phyloP scores from a whole-genome alignment of 129 eudicot genomes.

The Chrysanthemum lavandulifolium region DNA sequence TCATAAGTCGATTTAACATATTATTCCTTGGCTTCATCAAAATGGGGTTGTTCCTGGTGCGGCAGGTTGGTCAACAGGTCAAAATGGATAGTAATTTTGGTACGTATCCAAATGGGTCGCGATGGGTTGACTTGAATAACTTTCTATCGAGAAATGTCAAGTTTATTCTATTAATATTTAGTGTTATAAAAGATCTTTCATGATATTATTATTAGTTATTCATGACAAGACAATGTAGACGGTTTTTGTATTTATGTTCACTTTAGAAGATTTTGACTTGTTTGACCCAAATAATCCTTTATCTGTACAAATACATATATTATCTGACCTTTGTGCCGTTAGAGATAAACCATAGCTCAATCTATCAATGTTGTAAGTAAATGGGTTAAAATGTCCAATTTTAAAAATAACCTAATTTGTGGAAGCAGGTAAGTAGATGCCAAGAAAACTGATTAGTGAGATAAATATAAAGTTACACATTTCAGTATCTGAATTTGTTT shows the following conservation, averaged over 20 bases:
- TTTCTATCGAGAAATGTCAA: neutral
- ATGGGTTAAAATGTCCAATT: too few relatives aligned
- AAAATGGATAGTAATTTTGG: neutral
- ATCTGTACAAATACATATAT: too few relatives aligned
- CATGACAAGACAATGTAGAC: too few relatives aligned
- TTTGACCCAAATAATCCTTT: too few relatives aligned
- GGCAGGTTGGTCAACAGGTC: neutral
- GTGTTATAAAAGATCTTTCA: too few relatives aligned
- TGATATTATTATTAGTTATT: too few relatives aligned
- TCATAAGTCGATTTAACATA: neutral
- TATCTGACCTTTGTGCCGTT: too few relatives aligned
- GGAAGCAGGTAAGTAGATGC: neutral
- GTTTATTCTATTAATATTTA: neutral
- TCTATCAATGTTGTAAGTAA: too few relatives aligned
- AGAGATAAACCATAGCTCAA: too few relatives aligned
- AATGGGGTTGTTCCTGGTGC: neutral
- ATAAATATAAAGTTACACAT: neutral
- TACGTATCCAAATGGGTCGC: neutral
- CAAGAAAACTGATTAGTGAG: neutral
- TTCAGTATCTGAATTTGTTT: neutral
- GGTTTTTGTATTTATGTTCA: too few relatives aligned
- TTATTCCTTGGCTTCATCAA: neutral
- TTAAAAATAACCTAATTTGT: neutral
- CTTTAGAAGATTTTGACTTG: too few relatives aligned
- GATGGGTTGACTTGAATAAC: neutral